phyloP scores from a whole-genome alignment of 1,284 basidiomycete species.

The Omphalotus olearius region DNA sequence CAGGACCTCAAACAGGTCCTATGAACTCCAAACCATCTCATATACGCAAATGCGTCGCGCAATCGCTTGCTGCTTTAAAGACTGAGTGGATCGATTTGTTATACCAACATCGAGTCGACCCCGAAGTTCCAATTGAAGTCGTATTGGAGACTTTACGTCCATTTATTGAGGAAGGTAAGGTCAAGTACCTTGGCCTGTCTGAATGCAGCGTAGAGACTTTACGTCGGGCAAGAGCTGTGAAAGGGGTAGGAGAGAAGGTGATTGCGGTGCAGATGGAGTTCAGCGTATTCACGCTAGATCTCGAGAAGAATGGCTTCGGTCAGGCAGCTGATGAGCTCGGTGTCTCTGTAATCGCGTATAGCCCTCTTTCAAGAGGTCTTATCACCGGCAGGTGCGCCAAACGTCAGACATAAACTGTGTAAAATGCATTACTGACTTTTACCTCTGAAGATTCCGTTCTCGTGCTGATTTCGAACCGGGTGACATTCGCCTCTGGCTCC shows the following conservation, averaged over 20 bases:
- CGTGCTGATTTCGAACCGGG: slow-evolving; percentile 40
- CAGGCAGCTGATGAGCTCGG: slow-evolving; percentile 50
- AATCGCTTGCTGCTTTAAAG: slow-evolving; percentile 31
- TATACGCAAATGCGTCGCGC: slow-evolving; percentile 25
- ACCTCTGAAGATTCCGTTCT: slow-evolving; percentile 28
- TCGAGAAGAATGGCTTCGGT: slow-evolving; percentile 45
- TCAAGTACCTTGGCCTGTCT: slow-evolving; percentile 58
- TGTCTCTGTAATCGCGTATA: slow-evolving; percentile 54
- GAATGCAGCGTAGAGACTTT: slow-evolving; percentile 56
- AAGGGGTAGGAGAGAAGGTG: slow-evolving; percentile 39
- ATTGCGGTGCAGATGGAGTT: slow-evolving; percentile 59
- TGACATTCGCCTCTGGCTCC: slow-evolving; percentile 28
- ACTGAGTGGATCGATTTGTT: slow-evolving; percentile 30
- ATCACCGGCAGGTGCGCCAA: slow-evolving; percentile 45
- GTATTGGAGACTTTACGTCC: slow-evolving; percentile 29
- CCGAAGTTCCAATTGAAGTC: slow-evolving; percentile 25
- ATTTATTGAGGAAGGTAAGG: slow-evolving; percentile 45
- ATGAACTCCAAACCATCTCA: slow-evolving; percentile 19
- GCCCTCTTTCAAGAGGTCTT: slow-evolving; percentile 59
- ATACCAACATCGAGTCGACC: slow-evolving; percentile 23
- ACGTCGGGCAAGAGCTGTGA: slow-evolving; percentile 57
- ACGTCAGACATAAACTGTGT: too few species aligned
- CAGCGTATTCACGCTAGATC: slow-evolving; percentile 54
- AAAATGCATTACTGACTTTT: not conserved
- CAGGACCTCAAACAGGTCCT: not conserved